Evolutionary conservation across 2,329 filamentous ascomycete species (phyloP).

Genomic region (Penicillium sp.): DNA sequence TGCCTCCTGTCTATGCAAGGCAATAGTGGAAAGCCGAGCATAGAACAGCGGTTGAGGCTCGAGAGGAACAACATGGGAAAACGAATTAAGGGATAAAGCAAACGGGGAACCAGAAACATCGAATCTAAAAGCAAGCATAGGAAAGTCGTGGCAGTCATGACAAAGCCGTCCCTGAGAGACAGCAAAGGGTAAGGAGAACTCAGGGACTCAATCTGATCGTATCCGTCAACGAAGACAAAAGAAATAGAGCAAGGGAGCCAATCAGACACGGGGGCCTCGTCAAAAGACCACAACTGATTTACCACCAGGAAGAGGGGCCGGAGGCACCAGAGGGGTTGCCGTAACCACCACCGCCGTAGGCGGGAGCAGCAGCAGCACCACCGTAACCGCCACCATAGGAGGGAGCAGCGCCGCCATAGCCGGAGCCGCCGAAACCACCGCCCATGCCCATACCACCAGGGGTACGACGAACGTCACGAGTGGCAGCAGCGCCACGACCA

Average conservation of each 20-base stretch:
- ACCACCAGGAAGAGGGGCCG: slow-evolving; percentile 53
- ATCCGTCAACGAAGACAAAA: slow-evolving; percentile 37
- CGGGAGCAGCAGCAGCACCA: slow-evolving; percentile 28
- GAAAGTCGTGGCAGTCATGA: slow-evolving; percentile 46
- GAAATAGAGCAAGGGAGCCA: slow-evolving; percentile 34
- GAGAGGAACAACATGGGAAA: slow-evolving; percentile 19
- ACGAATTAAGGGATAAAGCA: slow-evolving; percentile 16
- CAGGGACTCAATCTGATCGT: slow-evolving; percentile 41
- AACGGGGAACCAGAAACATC: slow-evolving; percentile 1
- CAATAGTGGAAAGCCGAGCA: slow-evolving; percentile 30
- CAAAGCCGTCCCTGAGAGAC: slow-evolving; percentile 42
- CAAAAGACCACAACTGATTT: slow-evolving; percentile 42
- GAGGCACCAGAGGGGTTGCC: slow-evolving; percentile 50
- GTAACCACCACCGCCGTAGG: slow-evolving; percentile 41
- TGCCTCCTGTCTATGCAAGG: slow-evolving; percentile 37
- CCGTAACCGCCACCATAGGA: slow-evolving; percentile 32
- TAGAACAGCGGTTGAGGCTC: slow-evolving; percentile 16
- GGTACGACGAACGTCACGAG: slow-evolving; percentile 85
- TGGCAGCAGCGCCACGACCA: slow-evolving; percentile 55
- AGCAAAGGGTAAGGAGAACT: slow-evolving; percentile 26
- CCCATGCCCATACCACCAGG: slow-evolving; percentile 40
- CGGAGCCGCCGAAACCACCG: slow-evolving; percentile 32
- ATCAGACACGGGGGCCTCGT: slow-evolving; percentile 41
- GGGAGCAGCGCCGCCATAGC: slow-evolving; percentile 25
- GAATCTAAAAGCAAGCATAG: slow-evolving; percentile 28